phyloP scores from a whole-genome alignment of 768 basidiomycete species.

The Pholiota molesta region DNA sequence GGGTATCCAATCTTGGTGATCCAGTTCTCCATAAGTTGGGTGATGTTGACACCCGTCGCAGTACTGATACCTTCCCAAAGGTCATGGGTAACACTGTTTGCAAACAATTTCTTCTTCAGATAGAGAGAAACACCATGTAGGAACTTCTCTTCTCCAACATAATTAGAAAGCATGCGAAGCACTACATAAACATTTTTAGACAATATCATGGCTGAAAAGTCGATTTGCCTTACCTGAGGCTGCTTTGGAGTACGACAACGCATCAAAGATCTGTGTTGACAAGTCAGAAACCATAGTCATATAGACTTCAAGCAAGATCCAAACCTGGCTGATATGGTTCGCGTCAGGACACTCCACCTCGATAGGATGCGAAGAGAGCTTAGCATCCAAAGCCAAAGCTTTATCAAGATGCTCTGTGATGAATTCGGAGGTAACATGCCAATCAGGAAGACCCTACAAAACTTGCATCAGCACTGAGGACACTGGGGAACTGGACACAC shows the following conservation, averaged over 20 bases:
- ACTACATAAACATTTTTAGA: conserved; percentile 42
- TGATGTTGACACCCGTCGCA: conserved; percentile 74
- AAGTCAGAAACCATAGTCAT: not conserved
- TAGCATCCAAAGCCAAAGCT: conserved; percentile 85
- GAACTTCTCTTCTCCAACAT: conserved; percentile 89
- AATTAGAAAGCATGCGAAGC: conserved; percentile 90
- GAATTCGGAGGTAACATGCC: conserved; percentile 83
- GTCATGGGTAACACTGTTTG: conserved; percentile 82
- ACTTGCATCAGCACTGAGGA: conserved; percentile 4
- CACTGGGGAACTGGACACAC: conserved; percentile 11
- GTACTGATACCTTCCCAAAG: conserved; percentile 85
- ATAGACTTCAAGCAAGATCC: not conserved
- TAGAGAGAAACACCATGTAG: conserved; percentile 88
- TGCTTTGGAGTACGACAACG: conserved; percentile 84
- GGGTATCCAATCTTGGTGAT: conserved; percentile 89
- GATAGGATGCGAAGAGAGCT: conserved; percentile 88
- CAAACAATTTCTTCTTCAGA: conserved; percentile 85
- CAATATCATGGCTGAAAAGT: no score
- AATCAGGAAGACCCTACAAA: conserved; percentile 67
- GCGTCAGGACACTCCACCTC: conserved; percentile 90
- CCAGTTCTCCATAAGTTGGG: conserved; percentile 90
- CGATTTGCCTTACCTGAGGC: conserved; percentile 56
- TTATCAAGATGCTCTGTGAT: conserved; percentile 73
- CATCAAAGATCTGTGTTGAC: conserved; percentile 81
- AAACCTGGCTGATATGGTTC: conserved; percentile 77